Evolutionary conservation across 2,329 filamentous ascomycete genomes (phyloP).

Genomic region (Botryotinia calthae): DNA sequence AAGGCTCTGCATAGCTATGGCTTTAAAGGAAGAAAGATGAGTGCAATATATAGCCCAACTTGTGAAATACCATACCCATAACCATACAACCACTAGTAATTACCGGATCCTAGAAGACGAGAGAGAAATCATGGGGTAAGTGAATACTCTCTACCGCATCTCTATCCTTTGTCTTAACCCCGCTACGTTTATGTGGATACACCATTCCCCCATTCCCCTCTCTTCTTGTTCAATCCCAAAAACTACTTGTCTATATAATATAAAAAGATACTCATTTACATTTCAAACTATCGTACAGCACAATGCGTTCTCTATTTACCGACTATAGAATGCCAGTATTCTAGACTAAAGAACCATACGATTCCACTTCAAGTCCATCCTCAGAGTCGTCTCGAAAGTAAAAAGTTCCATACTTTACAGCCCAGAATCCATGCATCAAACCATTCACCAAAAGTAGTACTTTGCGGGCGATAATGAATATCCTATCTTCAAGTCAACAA

Average conservation of each 20-base stretch:
- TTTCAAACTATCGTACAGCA: neutral
- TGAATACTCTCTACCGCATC: neutral
- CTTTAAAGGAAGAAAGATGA: neutral
- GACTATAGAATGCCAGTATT: rapidly evolving
- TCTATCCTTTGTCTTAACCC: neutral
- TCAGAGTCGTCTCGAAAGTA: neutral
- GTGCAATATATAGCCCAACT: neutral
- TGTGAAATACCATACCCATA: neutral
- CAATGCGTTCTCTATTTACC: rapidly evolving
- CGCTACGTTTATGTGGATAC: neutral
- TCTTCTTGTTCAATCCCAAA: neutral
- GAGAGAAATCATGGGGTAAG: neutral
- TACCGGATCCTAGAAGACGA: neutral
- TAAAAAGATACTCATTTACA: neutral
- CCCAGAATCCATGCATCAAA: neutral
- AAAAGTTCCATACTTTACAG: neutral
- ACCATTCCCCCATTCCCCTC: neutral
- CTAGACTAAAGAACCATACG: neutral
- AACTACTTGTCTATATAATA: neutral
- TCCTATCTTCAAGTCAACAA: neutral
- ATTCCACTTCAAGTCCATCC: neutral
- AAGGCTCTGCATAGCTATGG: too few species aligned
- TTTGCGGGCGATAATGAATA: neutral
- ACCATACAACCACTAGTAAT: neutral
- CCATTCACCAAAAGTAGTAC: neutral